Evolutionary conservation across 306 rosid species (phyloP).

Genomic region (Aeschynomene evenia): DNA sequence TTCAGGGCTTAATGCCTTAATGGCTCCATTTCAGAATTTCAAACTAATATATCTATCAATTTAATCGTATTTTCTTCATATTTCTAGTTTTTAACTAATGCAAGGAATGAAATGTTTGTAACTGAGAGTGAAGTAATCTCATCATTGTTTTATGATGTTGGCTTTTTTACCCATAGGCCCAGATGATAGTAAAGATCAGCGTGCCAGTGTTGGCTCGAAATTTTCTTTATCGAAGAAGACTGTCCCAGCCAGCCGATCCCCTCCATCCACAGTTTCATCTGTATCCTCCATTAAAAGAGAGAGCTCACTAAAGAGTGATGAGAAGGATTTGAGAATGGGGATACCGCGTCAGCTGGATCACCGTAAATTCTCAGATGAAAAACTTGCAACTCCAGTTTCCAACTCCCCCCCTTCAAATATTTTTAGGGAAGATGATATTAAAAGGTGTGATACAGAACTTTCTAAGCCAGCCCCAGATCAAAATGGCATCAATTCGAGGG

Average conservation of each 20-base stretch:
- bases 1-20: too few relatives aligned
- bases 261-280: constrained; percentile 48
- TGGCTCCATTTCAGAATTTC: neutral
- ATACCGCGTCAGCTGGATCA: constrained; percentile 41
- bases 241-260: constrained; percentile 65
- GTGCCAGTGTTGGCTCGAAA: constrained; percentile 40
- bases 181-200: constrained; percentile 51
- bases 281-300: constrained; percentile 43
- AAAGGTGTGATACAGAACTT: constrained; percentile 38
- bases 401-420: constrained; percentile 39
- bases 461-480: constrained; percentile 36
- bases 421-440: constrained; percentile 43
- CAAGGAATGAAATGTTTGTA: neutral
- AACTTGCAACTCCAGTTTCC: constrained; percentile 45
- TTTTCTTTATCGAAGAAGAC: constrained; percentile 55
- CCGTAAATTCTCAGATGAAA: constrained; percentile 45
- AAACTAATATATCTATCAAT: neutral
- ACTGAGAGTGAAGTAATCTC: constrained; percentile 10
- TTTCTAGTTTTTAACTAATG: neutral
- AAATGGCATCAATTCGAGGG: constrained; percentile 31
- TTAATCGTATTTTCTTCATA: neutral
- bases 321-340: constrained; percentile 44
- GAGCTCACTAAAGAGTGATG: constrained; percentile 34
- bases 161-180: constrained; percentile 35
- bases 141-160: constrained; percentile 18